Percentiles rank a stretch among this genome's conserved stretches.
Conservation (phyloP, 495 filamentous ascomycete genomes). For the Penicillium macrosclerotiorum region DNA sequence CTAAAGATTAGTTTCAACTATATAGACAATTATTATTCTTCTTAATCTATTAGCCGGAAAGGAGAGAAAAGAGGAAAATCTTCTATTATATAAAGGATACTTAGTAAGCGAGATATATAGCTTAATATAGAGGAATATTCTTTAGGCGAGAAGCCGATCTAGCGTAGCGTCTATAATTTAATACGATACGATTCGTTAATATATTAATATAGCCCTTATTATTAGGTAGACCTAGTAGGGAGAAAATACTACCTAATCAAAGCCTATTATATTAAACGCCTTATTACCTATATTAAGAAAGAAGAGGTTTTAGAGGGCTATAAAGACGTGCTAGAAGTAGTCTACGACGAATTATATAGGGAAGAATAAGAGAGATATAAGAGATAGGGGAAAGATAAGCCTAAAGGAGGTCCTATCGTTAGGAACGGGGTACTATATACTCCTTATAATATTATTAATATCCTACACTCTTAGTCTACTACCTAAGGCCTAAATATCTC, state of each 20-base stretch:
- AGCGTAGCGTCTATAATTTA: too few species aligned
- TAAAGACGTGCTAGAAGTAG: conserved; percentile 21
- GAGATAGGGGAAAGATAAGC: conserved; percentile 11
- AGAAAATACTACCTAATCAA: conserved; percentile 29
- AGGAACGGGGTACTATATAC: conserved; percentile 3
- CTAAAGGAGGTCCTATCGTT: background rate
- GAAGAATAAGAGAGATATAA: conserved; percentile 26
- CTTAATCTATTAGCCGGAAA: too few species aligned
- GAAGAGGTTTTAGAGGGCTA: conserved; percentile 16
- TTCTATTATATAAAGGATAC: too few species aligned
- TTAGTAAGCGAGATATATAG: too few species aligned
- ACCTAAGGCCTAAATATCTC: background rate
- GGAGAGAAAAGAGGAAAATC: too few species aligned
- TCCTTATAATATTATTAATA: background rate
- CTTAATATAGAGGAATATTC: too few species aligned
- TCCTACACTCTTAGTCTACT: background rate
- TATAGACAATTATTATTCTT: too few species aligned
- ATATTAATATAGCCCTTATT: too few species aligned
- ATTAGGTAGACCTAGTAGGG: conserved; percentile 23
- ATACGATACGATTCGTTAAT: too few species aligned
- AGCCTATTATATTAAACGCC: conserved; percentile 19
- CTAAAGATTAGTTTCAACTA: too few species aligned
- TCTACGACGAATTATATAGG: conserved; percentile 20
- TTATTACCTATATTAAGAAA: conserved; percentile 19
- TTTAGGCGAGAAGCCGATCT: too few species aligned